phyloP scores from a whole-genome alignment of 495 filamentous ascomycete species.

The Hypoxylon cercidicola region DNA sequence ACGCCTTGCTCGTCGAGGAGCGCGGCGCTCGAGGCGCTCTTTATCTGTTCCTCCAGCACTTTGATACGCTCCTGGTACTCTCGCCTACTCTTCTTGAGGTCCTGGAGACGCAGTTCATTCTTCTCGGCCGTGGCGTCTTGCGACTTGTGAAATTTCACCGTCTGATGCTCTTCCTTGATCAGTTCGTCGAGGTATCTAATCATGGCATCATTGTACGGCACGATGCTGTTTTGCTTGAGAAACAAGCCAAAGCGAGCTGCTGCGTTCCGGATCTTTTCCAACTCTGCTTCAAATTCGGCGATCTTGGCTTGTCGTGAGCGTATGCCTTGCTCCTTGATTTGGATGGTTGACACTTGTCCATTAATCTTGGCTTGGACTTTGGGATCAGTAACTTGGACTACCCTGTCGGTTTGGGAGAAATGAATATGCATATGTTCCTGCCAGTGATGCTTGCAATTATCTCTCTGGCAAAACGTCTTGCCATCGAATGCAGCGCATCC shows the following conservation, averaged over 20 bases:
- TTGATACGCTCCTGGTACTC: too few relatives aligned
- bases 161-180: constrained; percentile 37
- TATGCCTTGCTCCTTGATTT: constrained; percentile 13
- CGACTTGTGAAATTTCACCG: too few relatives aligned
- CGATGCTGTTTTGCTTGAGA: constrained; percentile 51
- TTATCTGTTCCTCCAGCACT: too few relatives aligned
- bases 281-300: constrained; percentile 46
- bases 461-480: too few relatives aligned
- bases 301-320: constrained; percentile 38
- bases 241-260: constrained; percentile 52
- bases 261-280: constrained; percentile 45
- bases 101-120: too few relatives aligned
- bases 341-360: too few relatives aligned
- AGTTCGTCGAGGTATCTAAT: constrained; percentile 52
- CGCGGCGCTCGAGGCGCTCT: too few relatives aligned
- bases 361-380: constrained; percentile 38
- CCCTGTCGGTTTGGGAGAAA: constrained; percentile 42
- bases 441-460: constrained; percentile 48
- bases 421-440: constrained; percentile 49
- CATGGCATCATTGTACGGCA: constrained; percentile 39
- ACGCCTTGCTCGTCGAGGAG: too few relatives aligned
- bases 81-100: too few relatives aligned
- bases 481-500: too few relatives aligned
- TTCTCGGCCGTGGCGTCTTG: too few relatives aligned
- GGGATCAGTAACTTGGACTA: constrained; percentile 33